These are phyloP conservation scores for Pseudozyma tsukubaensis DNA, from an alignment of 1,284 basidiomycete genomes.

Conservation along the genomic window DNA sequence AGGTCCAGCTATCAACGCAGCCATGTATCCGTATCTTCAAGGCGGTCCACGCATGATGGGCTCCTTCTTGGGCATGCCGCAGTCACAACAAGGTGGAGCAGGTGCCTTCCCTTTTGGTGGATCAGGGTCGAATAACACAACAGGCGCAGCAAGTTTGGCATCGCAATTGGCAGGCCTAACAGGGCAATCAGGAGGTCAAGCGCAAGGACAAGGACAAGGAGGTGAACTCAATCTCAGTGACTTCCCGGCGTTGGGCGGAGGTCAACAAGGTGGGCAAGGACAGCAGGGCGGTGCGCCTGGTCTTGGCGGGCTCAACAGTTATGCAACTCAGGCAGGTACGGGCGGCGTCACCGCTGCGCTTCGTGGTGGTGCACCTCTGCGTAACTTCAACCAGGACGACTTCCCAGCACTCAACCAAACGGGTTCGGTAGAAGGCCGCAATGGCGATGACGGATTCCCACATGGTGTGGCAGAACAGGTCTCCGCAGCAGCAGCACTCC, in stretches of 20 bases:
- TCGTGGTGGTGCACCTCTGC: slow-evolving; percentile 41
- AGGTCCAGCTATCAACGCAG: slow-evolving; percentile 20
- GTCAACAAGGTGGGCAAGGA: slow-evolving; percentile 33
- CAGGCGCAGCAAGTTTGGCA: slow-evolving; percentile 47
- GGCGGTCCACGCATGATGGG: slow-evolving; percentile 56
- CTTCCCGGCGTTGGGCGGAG: slow-evolving; percentile 57
- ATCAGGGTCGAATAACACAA: slow-evolving; percentile 49
- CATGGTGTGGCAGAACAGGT: slow-evolving; percentile 58
- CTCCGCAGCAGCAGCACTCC: slow-evolving; percentile 61
- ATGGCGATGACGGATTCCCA: slow-evolving; percentile 42
- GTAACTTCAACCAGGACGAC: slow-evolving; percentile 62
- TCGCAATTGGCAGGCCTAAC: slow-evolving; percentile 43
- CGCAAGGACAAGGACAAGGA: slow-evolving; percentile 49
- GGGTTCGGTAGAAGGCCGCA: slow-evolving; percentile 32
- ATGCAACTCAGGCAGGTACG: slow-evolving; percentile 60
- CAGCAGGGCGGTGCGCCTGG: slow-evolving; percentile 51
- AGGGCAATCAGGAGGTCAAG: slow-evolving; percentile 41
- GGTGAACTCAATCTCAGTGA: slow-evolving; percentile 56
- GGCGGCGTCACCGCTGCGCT: slow-evolving; percentile 38
- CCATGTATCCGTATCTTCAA: slow-evolving; percentile 55
- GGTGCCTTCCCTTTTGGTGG: slow-evolving; percentile 54
- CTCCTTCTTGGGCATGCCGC: slow-evolving; percentile 51
- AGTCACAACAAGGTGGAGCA: slow-evolving; percentile 47
- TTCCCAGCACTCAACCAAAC: slow-evolving; percentile 63
- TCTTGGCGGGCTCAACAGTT: slow-evolving; percentile 40